A percentile compares a stretch with the other conserved stretches of the same genome.
phyloP scores from a whole-genome alignment of 176 grass and related monocot species.

The Carex cristatella region DNA sequence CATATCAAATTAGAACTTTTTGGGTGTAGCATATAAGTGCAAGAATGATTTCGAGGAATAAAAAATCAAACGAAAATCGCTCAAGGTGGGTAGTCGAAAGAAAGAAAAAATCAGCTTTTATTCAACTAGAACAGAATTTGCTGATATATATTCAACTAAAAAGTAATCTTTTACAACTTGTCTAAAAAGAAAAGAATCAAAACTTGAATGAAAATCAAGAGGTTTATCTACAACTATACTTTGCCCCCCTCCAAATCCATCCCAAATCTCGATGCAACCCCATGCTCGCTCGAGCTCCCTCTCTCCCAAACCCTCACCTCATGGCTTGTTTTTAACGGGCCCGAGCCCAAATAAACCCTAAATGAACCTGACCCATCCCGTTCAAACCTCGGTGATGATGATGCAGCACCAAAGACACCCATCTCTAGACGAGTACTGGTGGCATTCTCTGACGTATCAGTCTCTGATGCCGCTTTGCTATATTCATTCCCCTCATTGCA shows the following conservation, averaged over 20 bases:
- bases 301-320: conserved; percentile 51
- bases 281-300: conserved; percentile 74
- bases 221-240: conserved; percentile 28
- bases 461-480: conserved; percentile 42
- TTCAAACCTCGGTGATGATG: conserved; percentile 47
- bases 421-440: conserved; percentile 42
- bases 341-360: conserved; percentile 65
- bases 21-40: too few relatives aligned
- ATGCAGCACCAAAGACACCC: conserved; percentile 36
- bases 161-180: not conserved
- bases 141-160: not conserved
- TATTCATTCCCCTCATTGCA: conserved; percentile 61
- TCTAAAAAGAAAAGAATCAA: conserved; percentile 13
- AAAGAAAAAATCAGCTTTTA: not conserved
- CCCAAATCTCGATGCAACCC: conserved; percentile 41
- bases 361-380: conserved; percentile 79
- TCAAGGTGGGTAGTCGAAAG: not conserved
- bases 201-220: conserved; percentile 11
- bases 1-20: too few relatives aligned
- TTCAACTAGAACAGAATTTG: not conserved
- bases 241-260: conserved; percentile 35
- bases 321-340: conserved; percentile 44
- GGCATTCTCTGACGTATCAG: conserved; percentile 31
- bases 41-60: not conserved
- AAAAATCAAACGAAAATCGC: not conserved